Conservation (phyloP, 2,329 filamentous ascomycete genomes). For the Myriosclerotinia curreyana region DNA sequence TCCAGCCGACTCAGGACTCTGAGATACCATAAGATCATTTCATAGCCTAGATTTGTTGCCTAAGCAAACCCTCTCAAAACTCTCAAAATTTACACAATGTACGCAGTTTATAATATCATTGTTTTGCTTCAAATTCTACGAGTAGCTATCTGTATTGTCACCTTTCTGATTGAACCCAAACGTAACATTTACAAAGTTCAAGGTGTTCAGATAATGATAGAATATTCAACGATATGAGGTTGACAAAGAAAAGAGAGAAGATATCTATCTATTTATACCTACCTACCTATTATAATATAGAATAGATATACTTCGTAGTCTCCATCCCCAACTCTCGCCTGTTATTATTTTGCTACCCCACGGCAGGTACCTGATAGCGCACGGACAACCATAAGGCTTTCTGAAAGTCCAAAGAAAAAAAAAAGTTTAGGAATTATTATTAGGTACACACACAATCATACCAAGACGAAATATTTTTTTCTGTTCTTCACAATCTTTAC, state of each 20-base stretch:
- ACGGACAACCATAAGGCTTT: constrained; percentile 16
- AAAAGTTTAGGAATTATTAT: constrained; percentile 19
- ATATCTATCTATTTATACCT: too few relatives aligned
- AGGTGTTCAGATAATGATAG: neutral
- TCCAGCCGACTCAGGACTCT: constrained; percentile 10
- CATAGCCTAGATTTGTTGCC: constrained; percentile 6
- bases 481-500: constrained; percentile 9
- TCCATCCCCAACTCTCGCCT: neutral
- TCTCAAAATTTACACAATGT: constrained; percentile 5
- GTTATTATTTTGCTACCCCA: neutral
- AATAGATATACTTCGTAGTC: too few relatives aligned
- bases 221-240: neutral
- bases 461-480: constrained; percentile 19
- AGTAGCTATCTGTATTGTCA: neutral
- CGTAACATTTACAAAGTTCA: neutral
- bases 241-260: too few relatives aligned
- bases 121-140: neutral
- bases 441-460: constrained; percentile 1
- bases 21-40: constrained; percentile 21
- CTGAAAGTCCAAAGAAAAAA: constrained; percentile 11
- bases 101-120: neutral
- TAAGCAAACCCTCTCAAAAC: neutral
- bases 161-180: neutral
- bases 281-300: too few relatives aligned
- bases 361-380: constrained; percentile 5